These are phyloP conservation scores for Plasmodium gallinaceum DNA, from an alignment of 169 alveolate genomes.

Conservation along the genomic window DNA sequence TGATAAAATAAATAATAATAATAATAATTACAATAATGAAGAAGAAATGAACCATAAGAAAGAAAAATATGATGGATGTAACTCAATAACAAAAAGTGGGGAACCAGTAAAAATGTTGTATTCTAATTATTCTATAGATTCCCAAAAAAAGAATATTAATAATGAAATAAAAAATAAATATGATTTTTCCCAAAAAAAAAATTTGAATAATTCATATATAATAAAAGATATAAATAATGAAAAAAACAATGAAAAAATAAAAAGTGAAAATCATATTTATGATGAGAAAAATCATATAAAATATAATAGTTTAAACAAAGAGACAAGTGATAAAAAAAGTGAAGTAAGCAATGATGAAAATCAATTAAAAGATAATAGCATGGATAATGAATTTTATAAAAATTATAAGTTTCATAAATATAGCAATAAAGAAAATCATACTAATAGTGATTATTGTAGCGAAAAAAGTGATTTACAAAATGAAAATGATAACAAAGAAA, in stretches of 20 bases:
- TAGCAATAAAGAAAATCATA: not conserved
- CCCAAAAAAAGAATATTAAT: not conserved
- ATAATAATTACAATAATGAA: not conserved
- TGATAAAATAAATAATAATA: not conserved
- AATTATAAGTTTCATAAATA: conserved; percentile 5
- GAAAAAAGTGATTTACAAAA: not conserved
- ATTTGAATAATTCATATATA: conserved; percentile 1
- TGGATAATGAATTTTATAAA: conserved; percentile 25
- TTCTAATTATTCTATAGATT: not conserved
- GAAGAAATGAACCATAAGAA: conserved; percentile 2
- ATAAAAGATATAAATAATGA: not conserved
- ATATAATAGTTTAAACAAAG: not conserved
- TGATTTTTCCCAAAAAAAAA: not conserved
- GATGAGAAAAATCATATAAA: not conserved
- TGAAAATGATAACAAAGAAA: not conserved
- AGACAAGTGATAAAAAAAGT: not conserved
- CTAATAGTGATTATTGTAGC: not conserved
- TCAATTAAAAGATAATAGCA: conserved; percentile 6
- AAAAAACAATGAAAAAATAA: not conserved
- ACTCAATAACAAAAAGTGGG: no score
- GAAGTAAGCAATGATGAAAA: not conserved
- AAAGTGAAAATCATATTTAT: not conserved
- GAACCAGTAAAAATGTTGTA: not conserved
- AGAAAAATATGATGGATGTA: not conserved
- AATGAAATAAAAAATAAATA: not conserved